Conservation (phyloP, 1,284 basidiomycete species). For the Coniferiporia weirii region DNA sequence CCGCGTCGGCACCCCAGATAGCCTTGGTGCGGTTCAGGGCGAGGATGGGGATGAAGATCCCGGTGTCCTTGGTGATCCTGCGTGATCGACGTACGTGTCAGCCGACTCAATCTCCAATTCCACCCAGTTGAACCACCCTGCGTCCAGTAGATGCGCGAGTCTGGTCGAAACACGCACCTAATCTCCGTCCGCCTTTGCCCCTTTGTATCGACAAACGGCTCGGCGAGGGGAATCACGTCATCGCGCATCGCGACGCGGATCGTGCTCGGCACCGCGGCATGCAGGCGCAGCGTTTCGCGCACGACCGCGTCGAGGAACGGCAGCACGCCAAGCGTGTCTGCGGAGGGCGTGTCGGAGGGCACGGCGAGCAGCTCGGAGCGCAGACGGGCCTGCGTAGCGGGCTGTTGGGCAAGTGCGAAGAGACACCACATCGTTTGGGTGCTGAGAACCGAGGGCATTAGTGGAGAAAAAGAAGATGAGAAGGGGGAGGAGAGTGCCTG, state of each 20-base stretch:
- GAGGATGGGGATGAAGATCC: conserved; percentile 27
- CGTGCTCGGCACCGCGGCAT: conserved; percentile 21
- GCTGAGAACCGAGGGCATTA: conserved; percentile 11
- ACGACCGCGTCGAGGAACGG: conserved; percentile 32
- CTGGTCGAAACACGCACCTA: conserved; percentile 7
- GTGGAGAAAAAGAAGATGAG: no score
- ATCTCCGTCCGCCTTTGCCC: conserved; percentile 21
- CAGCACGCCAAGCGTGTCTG: conserved; percentile 29
- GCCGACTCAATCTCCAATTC: no score
- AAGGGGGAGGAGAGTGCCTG: conserved; percentile 34
- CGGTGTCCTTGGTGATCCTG: conserved; percentile 26
- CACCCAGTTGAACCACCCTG: conserved; percentile 13
- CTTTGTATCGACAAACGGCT: conserved; percentile 20
- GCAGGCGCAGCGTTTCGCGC: conserved; percentile 24
- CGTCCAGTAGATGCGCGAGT: neutral
- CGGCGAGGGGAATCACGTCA: conserved; percentile 25
- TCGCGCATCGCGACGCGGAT: conserved; percentile 22
- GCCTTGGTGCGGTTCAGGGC: conserved; percentile 32
- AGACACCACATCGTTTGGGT: conserved; percentile 52
- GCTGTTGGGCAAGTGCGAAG: conserved; percentile 52
- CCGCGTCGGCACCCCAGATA: conserved; percentile 41
- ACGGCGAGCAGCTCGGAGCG: conserved; percentile 58
- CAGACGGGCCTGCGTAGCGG: conserved; percentile 57
- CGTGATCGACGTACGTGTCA: neutral
- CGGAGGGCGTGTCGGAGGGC: conserved; percentile 22